phyloP scores from a whole-genome alignment of 805 yeast species.

The Starmerella stigmatis region DNA sequence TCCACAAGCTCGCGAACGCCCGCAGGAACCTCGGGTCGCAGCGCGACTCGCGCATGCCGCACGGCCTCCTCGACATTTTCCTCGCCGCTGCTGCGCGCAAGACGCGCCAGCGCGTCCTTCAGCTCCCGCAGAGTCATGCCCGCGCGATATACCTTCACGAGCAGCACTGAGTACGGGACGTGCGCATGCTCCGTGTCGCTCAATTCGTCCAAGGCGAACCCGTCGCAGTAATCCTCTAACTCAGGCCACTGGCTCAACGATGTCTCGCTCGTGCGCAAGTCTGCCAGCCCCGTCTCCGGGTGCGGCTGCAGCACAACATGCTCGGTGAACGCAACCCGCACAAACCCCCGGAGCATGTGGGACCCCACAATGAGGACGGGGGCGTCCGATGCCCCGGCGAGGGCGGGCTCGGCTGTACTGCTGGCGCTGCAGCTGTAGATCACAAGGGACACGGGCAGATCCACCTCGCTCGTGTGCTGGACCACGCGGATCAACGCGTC shows the following conservation, averaged over 20 bases:
- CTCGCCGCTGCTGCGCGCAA: conserved; percentile 34
- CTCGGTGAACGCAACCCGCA: neutral
- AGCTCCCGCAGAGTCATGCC: conserved; percentile 35
- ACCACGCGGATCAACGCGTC: neutral
- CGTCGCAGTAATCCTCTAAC: conserved; percentile 40
- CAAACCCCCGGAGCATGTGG: neutral
- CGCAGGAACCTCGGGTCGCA: conserved; percentile 26
- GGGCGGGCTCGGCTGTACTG: neutral
- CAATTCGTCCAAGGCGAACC: conserved; percentile 40
- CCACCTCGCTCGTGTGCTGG: neutral
- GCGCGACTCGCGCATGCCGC: conserved; percentile 37
- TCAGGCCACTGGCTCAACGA: conserved; percentile 58
- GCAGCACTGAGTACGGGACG: conserved; percentile 58
- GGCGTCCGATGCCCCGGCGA: neutral
- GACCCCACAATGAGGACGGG: conserved; percentile 7
- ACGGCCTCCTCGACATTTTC: conserved; percentile 47
- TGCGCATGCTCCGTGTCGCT: conserved; percentile 42
- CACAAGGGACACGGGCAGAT: neutral
- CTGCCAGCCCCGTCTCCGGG: conserved; percentile 41
- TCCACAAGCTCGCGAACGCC: conserved; percentile 15
- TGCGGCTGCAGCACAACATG: conserved; percentile 56
- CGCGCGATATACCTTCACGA: conserved; percentile 42
- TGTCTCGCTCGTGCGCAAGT: conserved; percentile 42
- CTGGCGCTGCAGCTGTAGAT: neutral
- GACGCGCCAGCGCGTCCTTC: conserved; percentile 33